Conservation (phyloP, 805 yeast genomes). For the Candida nemodendra region DNA sequence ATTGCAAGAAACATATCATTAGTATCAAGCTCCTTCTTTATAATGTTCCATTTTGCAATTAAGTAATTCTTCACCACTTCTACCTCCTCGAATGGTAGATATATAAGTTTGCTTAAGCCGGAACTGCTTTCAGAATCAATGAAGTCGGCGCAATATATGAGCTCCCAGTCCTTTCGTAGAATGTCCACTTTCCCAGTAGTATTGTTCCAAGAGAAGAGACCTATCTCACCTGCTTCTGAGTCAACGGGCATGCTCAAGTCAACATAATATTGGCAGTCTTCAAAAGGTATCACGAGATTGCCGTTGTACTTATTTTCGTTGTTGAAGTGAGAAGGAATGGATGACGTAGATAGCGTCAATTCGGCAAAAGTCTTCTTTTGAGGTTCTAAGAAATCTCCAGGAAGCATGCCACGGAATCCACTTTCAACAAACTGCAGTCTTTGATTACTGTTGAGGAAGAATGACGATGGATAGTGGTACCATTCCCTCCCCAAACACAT, state of each 20-base stretch:
- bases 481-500: constrained; percentile 95
- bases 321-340: constrained; percentile 67
- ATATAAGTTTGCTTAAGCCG: constrained; percentile 54
- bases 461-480: constrained; percentile 89
- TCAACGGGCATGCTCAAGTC: constrained; percentile 59
- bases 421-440: constrained; percentile 68
- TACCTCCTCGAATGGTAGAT: constrained; percentile 23
- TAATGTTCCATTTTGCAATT: not conserved
- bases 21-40: constrained; percentile 1
- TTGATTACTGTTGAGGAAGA: constrained; percentile 65
- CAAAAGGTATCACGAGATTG: constrained; percentile 49
- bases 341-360: constrained; percentile 39
- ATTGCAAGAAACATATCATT: not conserved
- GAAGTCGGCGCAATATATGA: constrained; percentile 46
- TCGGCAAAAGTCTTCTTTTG: constrained; percentile 16
- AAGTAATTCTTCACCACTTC: not conserved
- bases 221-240: constrained; percentile 43
- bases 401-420: constrained; percentile 84
- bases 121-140: constrained; percentile 52
- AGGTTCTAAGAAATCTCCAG: constrained; percentile 72
- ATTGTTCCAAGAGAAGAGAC: constrained; percentile 11
- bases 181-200: constrained; percentile 17
- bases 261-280: constrained; percentile 64
- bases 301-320: constrained; percentile 66
- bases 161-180: constrained; percentile 42